Base-by-base conservation (phyloP, 2,329 filamentous ascomycete genomes). In the Penicillium janthinellum region DNA sequence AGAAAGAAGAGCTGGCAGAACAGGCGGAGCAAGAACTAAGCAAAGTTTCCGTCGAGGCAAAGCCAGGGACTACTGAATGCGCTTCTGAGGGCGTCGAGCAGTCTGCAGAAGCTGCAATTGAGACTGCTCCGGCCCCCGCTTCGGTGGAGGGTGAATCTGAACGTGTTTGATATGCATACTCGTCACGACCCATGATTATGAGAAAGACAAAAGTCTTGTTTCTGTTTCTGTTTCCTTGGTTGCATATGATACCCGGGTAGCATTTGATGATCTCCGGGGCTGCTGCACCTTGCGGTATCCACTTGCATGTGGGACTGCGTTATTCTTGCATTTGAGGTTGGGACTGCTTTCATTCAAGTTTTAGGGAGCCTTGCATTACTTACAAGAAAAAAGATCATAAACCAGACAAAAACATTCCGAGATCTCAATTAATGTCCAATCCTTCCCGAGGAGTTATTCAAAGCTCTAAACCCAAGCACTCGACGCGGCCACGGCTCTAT, bases 1-100 rank as follows among this genome's bases (percentile, higher is more conserved):
- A 79, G 57, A 76, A 73, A 48, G 76, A 81, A 42, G 78, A 81
- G 39, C 61, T 71, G 58, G 67, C 70, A 20, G 73, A 71, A 41
- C 61, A 72, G 58, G 67, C 70, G 17, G 73, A 71, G 45, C 61
- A 59, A 47, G 66, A 64, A 28, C 58, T 65, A 44, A 63, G 66
- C 11, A 50, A 60, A 11, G 35, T 12, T 8, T 38, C 35, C 7
- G 44, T 44, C 20, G 34, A 50, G 42, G 8, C 15, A 42, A 17
- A 52, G 25, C 37, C 28, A 28, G 48, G 47, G 41, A 39, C 14
- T 2, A n/a, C 12, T 4, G 37, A 54, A 17, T 20, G 14, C 35
- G 31, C 38, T 8, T 11, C 20, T 5, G 57, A 51, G 28, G 22
- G 12, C 25, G 41, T 34, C 17, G 42, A 39, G 31, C 45, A 54